Evolutionary conservation across 75 land plant genomes (phyloP).

Genomic region (Larix kaempferi): DNA sequence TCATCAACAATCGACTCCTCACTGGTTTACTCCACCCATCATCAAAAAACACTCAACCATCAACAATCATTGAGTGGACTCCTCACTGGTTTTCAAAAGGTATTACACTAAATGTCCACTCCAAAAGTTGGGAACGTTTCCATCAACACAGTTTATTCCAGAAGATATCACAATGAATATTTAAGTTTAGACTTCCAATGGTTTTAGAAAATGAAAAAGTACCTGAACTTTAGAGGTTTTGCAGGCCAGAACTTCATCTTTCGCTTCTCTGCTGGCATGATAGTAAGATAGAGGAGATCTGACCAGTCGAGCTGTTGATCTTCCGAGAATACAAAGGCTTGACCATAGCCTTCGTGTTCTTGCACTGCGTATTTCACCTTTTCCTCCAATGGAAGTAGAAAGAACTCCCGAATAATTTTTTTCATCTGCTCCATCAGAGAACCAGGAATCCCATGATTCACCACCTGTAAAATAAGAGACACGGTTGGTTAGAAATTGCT

Average conservation of each 20-base stretch:
- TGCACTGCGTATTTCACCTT: constrained; percentile 4
- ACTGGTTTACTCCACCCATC: too few species aligned
- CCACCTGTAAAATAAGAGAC: neutral
- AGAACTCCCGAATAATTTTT: constrained; percentile 13
- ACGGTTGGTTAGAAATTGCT: neutral
- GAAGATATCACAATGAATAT: too few species aligned
- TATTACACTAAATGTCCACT: too few species aligned
- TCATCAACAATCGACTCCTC: too few species aligned
- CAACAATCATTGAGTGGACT: too few species aligned
- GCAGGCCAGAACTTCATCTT: neutral
- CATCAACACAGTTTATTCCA: too few species aligned
- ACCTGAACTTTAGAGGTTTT: neutral
- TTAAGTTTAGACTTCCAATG: too few species aligned
- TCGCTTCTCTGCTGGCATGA: neutral
- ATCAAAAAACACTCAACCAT: too few species aligned
- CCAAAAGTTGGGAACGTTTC: too few species aligned
- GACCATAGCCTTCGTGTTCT: constrained; percentile 10
- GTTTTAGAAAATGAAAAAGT: neutral
- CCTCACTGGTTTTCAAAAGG: too few species aligned
- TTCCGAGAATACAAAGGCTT: neutral
- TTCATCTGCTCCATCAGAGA: constrained; percentile 14
- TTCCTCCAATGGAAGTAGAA: constrained; percentile 18
- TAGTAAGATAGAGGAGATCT: neutral
- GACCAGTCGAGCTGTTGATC: constrained; percentile 11
- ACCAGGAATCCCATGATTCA: constrained; percentile 19